Evolutionary conservation across 148 eudicot species (phyloP), one percentile per base, ranked within the genome.

Genomic region (Rhododendron mucronatum): DNA sequence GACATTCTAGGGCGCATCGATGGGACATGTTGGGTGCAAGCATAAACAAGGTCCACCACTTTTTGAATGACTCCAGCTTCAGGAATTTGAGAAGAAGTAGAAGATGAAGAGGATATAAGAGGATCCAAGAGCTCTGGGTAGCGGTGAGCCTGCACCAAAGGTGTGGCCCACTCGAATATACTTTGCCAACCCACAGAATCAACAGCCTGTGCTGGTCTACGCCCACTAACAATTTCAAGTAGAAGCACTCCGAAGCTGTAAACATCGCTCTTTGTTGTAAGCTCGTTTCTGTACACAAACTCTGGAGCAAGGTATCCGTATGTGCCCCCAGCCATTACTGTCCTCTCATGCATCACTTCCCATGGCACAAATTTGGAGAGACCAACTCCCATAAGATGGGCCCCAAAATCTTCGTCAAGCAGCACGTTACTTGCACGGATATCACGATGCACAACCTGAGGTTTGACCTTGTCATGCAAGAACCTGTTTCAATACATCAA

Each of bases 1-100:
- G 98, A 95, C 99, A 96, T 96, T 59, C 99, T 91, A 61, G 99
- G 99, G 57, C 99, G 94, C 95, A 95, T 91, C 1, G 98, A 95
- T 18, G 99, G 98, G 2, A 96, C 96, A 84, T 94, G 93, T 80
- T 96, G 96, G 7, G 99, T 96, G 87, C 99, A 95, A 47, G 95
- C 88, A 85, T 96, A 96, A 26, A 96, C 99, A 79, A 96, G 99
- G 67, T 96, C 99, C 67, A 96, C 98, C 8, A 95, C 96, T 89
- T 96, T 95, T 87, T 95, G 99, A 78, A 96, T 88, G 14, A 93
- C 92, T 81, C 96, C 98, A n/a, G 92, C 90, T 86, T 93, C 98
- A 5, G 98, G 98, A 80, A 95, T 90, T 55, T 89, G 87, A 10
- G 93, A 88, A 39, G 95, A 85, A 8, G 87, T 78, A n/a, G 95